These are phyloP conservation scores for Syzygium aqueum DNA, from an alignment of 345 rosid species.

Conservation along the genomic window DNA sequence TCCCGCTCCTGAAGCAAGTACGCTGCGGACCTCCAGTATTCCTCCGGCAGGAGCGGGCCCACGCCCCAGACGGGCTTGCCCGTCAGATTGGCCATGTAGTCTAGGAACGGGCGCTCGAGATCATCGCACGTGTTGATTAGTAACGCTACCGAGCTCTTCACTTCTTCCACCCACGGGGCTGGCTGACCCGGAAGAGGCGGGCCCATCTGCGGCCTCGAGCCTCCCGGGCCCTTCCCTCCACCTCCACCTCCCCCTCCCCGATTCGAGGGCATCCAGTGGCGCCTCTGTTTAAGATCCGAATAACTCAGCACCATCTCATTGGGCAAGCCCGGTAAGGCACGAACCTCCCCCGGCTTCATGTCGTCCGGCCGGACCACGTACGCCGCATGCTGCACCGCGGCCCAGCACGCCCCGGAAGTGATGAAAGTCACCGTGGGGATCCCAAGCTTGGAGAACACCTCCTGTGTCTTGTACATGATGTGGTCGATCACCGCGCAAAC, in stretches of 20 bases:
- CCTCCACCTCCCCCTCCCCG: background rate
- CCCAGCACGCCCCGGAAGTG: conserved; percentile 39
- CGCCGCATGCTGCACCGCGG: conserved; percentile 33
- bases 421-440: conserved; percentile 27
- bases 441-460: conserved; percentile 9
- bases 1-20: conserved; percentile 6
- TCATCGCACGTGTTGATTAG: conserved; percentile 35
- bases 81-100: conserved; percentile 14
- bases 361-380: conserved; percentile 22
- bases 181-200: conserved; percentile 27
- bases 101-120: conserved; percentile 31
- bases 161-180: conserved; percentile 32
- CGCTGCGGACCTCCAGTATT: conserved; percentile 14
- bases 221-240: background rate
- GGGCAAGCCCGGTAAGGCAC: conserved; percentile 26
- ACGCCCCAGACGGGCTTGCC: conserved; percentile 27
- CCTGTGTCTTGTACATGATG: conserved; percentile 27
- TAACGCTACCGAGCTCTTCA: conserved; percentile 15
- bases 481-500: conserved; percentile 32
- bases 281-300: conserved; percentile 23
- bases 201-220: conserved; percentile 3
- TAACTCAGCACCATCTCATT: conserved; percentile 26
- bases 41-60: conserved; percentile 23
- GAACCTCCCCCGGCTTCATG: conserved; percentile 23
- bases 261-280: conserved; percentile 3